Evolutionary conservation across 1,139 yeast genomes (phyloP), one percentile per base, ranked within the genome.

Genomic region (Saccharomyces hybrid): DNA sequence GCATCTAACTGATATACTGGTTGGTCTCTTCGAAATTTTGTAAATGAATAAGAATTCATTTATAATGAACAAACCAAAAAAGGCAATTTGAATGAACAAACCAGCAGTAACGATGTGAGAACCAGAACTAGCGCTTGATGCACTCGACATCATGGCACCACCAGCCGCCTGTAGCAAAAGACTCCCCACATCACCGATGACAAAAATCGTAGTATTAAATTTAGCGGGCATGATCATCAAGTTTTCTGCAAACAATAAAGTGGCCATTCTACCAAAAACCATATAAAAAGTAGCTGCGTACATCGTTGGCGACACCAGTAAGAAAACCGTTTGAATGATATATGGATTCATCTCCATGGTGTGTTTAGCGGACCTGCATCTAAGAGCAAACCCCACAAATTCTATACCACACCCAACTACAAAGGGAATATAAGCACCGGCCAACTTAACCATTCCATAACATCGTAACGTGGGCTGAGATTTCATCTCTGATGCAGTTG

Each of bases 241-340:
- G 4, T 60, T 53, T 47, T 68, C 68, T 19, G 73, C 73, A 32
- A 64, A 61, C 52, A 74, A 55, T 16, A 61, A 53, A 27, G 56
- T 58, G 16, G 75, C 61, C 53, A 77, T 55, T 50, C 75, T 66
- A 19, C 76, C 77, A 53, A 77, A 72, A 2, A 70, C 52, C 80
- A 78, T 77, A 62, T 77, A 78, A 49, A 76, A 70, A 1, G 78
- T 65, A 1, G 79, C 80, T 0, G 80, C 77, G 56, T 71, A 70
- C 48, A 78, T 63, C 1, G 77, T 70, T 2, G 81, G 80, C 0
- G 80, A 77, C 28, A 78, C 64, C 49, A 77, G 65, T 31, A 76
- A 59, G 28, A 74, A 62, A 8, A 73, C 61, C 0, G 73, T 57
- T 58, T 76, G 79, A 5, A 69, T 60, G 42, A 74, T 67, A 58